A percentile compares a stretch with the other conserved stretches of the same genome.
These are phyloP conservation scores for Cyclostephanos tholiformis DNA, from an alignment of 108 stramenopile genomes.

Conservation along the genomic window DNA sequence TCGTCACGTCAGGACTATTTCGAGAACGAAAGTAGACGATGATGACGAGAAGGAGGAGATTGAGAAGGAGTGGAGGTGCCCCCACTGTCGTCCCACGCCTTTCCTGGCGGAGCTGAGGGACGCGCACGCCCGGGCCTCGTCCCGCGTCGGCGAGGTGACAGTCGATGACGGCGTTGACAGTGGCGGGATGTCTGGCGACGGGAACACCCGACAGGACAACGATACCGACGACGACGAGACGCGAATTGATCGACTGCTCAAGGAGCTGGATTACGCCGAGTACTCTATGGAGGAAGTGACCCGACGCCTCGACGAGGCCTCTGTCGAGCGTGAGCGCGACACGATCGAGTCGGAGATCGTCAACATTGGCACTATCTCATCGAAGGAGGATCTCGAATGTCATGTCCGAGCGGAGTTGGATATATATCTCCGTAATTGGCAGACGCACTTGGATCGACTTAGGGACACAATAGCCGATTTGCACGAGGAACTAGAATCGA, in stretches of 20 bases:
- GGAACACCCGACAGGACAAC: too few species aligned
- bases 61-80: conserved; percentile 42
- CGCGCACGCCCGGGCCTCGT: conserved; percentile 15
- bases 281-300: not conserved
- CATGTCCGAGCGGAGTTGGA: conserved; percentile 27
- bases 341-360: conserved; percentile 25
- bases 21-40: conserved; percentile 1
- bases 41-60: too few species aligned
- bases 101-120: conserved; percentile 33
- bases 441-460: conserved; percentile 13
- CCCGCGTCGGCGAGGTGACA: conserved; percentile 2
- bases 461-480: conserved; percentile 35
- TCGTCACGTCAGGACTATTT: not conserved
- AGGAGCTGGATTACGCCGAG: conserved; percentile 20
- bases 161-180: too few species aligned
- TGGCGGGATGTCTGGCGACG: too few species aligned
- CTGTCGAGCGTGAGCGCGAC: conserved; percentile 7
- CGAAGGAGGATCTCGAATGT: conserved; percentile 22
- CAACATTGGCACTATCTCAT: not conserved
- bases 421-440: conserved; percentile 29
- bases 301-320: not conserved
- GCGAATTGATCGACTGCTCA: conserved; percentile 3
- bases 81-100: conserved; percentile 38
- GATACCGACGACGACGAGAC: conserved; percentile 4
- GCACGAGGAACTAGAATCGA: conserved; percentile 44